Evolutionary conservation across 2,329 filamentous ascomycete genomes (phyloP).

Genomic region (Periglandula ipomoeae): DNA sequence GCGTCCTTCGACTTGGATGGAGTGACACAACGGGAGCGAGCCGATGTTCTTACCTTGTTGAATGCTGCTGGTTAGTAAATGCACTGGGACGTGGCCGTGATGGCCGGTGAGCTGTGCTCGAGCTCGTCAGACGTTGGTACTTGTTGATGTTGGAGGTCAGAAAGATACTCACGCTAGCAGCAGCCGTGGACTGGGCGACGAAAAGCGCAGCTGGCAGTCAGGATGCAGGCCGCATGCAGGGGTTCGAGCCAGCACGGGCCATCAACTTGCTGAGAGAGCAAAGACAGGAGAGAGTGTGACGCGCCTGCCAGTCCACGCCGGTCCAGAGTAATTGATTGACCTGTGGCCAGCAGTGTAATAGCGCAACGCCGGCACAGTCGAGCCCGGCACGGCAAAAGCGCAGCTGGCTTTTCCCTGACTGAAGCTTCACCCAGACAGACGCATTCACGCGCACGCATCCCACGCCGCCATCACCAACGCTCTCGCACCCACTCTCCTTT

Average conservation of each 20-base stretch:
- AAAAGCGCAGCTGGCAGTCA: too few species aligned
- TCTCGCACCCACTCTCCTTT: neutral
- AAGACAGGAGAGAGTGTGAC: too few species aligned
- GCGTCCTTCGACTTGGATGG: neutral
- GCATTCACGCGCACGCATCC: too few species aligned
- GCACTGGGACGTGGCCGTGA: slow-evolving; percentile 16
- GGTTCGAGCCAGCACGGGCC: neutral
- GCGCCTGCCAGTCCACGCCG: too few species aligned
- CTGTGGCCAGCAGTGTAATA: too few species aligned
- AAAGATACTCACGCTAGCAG: neutral
- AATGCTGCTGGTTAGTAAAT: slow-evolving; percentile 23
- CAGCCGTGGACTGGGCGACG: slow-evolving; percentile 6
- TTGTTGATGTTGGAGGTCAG: slow-evolving; percentile 23
- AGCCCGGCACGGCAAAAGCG: too few species aligned
- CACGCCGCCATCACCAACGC: too few species aligned
- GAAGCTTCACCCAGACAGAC: too few species aligned
- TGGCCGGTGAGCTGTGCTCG: slow-evolving; percentile 18
- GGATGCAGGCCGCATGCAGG: slow-evolving; percentile 5
- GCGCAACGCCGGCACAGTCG: too few species aligned
- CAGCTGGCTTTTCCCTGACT: too few species aligned
- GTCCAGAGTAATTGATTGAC: too few species aligned
- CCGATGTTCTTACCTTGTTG: neutral
- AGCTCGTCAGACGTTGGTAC: slow-evolving; percentile 2
- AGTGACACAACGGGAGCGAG: neutral
- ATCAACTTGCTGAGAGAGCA: too few species aligned